Base-by-base conservation (phyloP, 164 flowering plant genomes). In the Stephania yunnanensis region DNA sequence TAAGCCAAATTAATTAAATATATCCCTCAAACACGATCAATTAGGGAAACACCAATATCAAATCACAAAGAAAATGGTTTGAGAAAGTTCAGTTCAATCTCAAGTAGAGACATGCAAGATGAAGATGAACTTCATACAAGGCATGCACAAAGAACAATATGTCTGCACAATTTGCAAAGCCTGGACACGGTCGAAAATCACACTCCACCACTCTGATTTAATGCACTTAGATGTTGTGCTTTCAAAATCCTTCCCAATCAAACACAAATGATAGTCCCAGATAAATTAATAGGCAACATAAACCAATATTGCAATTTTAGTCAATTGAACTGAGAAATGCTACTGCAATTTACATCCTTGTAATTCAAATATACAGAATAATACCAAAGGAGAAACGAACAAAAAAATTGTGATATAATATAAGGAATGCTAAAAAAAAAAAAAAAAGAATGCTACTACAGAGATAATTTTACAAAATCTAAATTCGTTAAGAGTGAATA, bases 341-440 rank as follows among this genome's bases (percentile, higher is more conserved):
- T 58, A 58, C 7, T 15, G 19, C 15, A 11, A 61, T 17, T 67
- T 53, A 67, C 71, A 68, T 68, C 17, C n/a, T n/a, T 68, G 42
- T 68, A 10, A 68, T 29, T 74, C 71, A 30, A 44, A 74, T 31
- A 74, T 48, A 67, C 71, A 74, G 46, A 30, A 36, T 68, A 11
- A 68, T 58, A 15, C 15, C 64, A 17, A 58, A 58, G 19, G n/a
- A 19, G 17, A 10, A 55, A 55, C 63, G 19, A 58, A 58, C 42
- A 36, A 36, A 50, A 50, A 50, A 58, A 58, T 15, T 17, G 64
- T 58, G 20, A 50, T 9, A 50, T 50, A 50, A 50, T 58, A 58
- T 17, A 58, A 58, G 20, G 64, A 58, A 58, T 12, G 15, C 12
- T 50, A 13, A 0, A 36, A 36, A 25, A 36, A 36, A 36, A 36